Base-by-base conservation (phyloP, 768 basidiomycete genomes). In the Suillus fuscotomentosus region DNA sequence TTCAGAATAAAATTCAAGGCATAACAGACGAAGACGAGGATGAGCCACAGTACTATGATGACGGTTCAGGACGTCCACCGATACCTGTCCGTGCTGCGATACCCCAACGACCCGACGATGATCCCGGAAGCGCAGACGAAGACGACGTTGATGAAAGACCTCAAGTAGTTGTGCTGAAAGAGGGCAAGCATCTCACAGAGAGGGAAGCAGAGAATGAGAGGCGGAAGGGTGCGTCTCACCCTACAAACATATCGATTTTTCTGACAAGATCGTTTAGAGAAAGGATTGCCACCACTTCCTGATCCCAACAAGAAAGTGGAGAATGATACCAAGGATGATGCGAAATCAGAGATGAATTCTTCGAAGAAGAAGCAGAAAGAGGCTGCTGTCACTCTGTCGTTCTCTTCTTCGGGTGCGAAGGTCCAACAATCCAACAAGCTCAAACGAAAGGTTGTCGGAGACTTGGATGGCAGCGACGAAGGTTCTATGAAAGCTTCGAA, bases 151-250 rank as follows among this genome's bases (percentile, higher is more conserved):
- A 95, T 70, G 95, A 96, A 75, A 88, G 84, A 68, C 95, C 95
- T 3, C 92, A 93, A 72, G 87, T 97, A 9, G 93, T 97, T 3
- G 95, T 97, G 10, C 73, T 97, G 68, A 93, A 86, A 71, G 86
- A 90, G 68, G 95, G 95, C 34, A 96, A 93, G 73, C 95, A 97
- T 79, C 81, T 97, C 50, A 86, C 86, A 2, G 88, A 84, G 66
- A 78, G 83, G 62, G 92, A 97, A 70, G 94, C 83, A 4, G 89
- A 92, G 81, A 89, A 92, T 72, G 82, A 91, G 69, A 82, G 83
- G 61, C 84, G 92, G 62, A 86, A 84, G 82, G 90, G 92, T 92
- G 65, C 59, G 80, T 70, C 42, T 60, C 45, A 62, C 17, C 67
- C 45, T 27, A 63, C 20, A 34, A 34, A n/a, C 51, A 64, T 47